These are phyloP conservation scores for Acorus gramineus DNA, from an alignment of 106 monocot species.

Conservation along the genomic window DNA sequence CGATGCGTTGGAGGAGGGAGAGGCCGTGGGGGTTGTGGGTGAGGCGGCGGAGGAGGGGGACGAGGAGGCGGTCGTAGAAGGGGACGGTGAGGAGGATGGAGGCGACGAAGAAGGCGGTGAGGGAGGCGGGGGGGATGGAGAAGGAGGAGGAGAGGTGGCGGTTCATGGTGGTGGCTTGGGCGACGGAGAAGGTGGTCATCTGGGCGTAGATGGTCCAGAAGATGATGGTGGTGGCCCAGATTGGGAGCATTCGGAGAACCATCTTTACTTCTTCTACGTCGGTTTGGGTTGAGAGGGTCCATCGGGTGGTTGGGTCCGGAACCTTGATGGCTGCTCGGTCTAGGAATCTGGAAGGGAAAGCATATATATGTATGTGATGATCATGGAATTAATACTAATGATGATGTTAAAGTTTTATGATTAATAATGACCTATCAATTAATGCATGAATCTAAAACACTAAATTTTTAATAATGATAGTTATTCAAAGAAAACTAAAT, in stretches of 20 bases:
- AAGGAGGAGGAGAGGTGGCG: conserved; percentile 38
- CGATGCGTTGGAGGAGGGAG: conserved; percentile 68
- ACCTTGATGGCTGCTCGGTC: conserved; percentile 53
- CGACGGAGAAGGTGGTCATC: conserved; percentile 90
- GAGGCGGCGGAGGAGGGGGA: conserved; percentile 44
- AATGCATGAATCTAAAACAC: too few species aligned
- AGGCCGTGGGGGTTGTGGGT: conserved; percentile 49
- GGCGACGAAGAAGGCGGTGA: conserved; percentile 79
- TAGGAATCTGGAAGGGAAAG: conserved; percentile 25
- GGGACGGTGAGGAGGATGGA: conserved; percentile 72
- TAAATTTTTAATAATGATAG: too few species aligned
- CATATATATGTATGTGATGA: neutral
- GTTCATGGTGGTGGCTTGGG: conserved; percentile 86
- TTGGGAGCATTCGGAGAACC: conserved; percentile 68
- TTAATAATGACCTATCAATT: too few species aligned
- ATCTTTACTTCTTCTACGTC: conserved; percentile 92
- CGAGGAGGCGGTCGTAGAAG: conserved; percentile 67
- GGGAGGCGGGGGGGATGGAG: conserved; percentile 63
- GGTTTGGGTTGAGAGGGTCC: conserved; percentile 45
- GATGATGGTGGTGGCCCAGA: conserved; percentile 88
- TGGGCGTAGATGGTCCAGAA: conserved; percentile 98
- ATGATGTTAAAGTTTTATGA: too few species aligned
- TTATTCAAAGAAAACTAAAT: too few species aligned
- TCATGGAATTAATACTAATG: neutral
- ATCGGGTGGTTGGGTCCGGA: conserved; percentile 10